phyloP scores from a whole-genome alignment of 257 asterid species.

The Salvia rosmarinus region DNA sequence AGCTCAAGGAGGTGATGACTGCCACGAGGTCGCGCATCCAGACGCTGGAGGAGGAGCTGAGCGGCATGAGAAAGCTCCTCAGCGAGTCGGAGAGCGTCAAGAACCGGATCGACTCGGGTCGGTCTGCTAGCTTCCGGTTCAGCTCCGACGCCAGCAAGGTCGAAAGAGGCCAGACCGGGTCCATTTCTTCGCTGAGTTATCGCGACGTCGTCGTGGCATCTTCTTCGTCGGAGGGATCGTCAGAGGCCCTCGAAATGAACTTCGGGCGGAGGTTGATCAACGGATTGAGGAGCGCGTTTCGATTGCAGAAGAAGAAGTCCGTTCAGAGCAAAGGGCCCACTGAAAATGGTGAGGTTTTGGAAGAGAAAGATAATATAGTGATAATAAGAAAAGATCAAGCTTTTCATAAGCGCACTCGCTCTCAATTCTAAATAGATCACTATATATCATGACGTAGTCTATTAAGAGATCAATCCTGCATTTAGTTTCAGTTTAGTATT shows the following conservation, averaged over 20 bases:
- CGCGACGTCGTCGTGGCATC: conserved; percentile 35
- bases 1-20: conserved; percentile 62
- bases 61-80: conserved; percentile 55
- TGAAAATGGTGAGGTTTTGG: conserved; percentile 12
- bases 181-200: conserved; percentile 60
- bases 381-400: conserved; percentile 49
- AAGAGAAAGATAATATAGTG: conserved; percentile 25
- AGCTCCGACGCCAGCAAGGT: conserved; percentile 48
- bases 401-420: conserved; percentile 40
- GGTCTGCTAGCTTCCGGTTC: conserved; percentile 69
- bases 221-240: conserved; percentile 47
- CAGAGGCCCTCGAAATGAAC: conserved; percentile 45
- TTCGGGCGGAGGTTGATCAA: conserved; percentile 57
- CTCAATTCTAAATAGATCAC: conserved; percentile 20
- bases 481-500: neutral
- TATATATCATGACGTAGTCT: neutral
- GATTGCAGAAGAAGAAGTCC: conserved; percentile 56
- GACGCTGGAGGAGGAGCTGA: conserved; percentile 64
- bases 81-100: conserved; percentile 39
- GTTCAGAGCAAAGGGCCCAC: conserved; percentile 31
- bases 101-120: conserved; percentile 35
- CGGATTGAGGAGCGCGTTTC: conserved; percentile 63
- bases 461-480: neutral
- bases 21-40: conserved; percentile 67
- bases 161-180: conserved; percentile 66